Evolutionary conservation across 306 rosid genomes (phyloP).

Genomic region (Lathyrus sativus): DNA sequence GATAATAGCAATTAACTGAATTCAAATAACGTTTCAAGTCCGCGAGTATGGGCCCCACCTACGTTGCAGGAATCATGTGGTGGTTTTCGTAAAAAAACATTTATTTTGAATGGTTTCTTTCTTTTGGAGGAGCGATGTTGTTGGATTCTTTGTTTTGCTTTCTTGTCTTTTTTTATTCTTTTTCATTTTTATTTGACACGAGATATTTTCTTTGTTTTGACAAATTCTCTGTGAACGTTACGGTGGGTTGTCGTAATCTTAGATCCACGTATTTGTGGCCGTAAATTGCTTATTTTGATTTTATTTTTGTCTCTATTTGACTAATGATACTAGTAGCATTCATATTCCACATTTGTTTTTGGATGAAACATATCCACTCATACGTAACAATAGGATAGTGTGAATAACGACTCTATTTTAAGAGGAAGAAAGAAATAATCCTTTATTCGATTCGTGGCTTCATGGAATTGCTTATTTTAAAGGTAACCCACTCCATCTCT

Average conservation of each 20-base stretch:
- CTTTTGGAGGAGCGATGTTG: slow-evolving; percentile 38
- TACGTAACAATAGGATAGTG: not conserved
- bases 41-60: slow-evolving; percentile 59
- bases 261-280: slow-evolving; percentile 14
- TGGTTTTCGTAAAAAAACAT: not conserved
- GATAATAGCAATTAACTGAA: slow-evolving; percentile 48
- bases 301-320: slow-evolving; percentile 15
- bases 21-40: slow-evolving; percentile 46
- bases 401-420: not conserved
- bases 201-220: not conserved
- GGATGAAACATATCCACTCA: not conserved
- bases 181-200: not conserved
- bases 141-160: slow-evolving; percentile 31
- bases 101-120: not conserved
- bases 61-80: slow-evolving; percentile 46
- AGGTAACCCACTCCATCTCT: not conserved
- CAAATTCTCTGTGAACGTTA: not conserved
- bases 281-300: not conserved
- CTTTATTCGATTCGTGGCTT: not conserved
- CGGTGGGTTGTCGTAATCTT: slow-evolving; percentile 2
- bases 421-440: not conserved
- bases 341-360: not conserved
- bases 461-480: not conserved
- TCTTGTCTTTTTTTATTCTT: not conserved
- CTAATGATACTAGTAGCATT: not conserved